phyloP scores from a whole-genome alignment of 345 rosid species.

The Tarenaya hassleriana region DNA sequence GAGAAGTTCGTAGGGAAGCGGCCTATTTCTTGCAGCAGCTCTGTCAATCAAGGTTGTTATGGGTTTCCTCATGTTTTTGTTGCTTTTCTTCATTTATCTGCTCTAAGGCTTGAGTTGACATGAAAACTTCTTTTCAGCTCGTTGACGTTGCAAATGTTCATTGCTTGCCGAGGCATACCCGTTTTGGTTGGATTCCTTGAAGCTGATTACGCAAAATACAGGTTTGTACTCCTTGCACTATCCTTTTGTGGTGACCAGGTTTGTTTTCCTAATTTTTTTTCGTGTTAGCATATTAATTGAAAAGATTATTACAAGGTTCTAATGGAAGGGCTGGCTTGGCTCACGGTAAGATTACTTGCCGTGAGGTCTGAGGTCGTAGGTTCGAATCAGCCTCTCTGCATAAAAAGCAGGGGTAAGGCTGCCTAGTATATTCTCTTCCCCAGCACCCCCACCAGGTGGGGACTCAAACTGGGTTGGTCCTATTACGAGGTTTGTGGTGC shows the following conservation, averaged over 20 bases:
- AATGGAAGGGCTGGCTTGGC: no score
- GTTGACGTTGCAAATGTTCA: conserved; percentile 94
- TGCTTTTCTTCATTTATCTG: conserved; percentile 3
- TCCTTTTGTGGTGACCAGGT: conserved; percentile 12
- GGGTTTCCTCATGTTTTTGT: conserved; percentile 9
- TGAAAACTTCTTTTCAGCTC: conserved; percentile 49
- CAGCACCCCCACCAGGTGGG: no score
- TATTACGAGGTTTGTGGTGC: neutral
- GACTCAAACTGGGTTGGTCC: no score
- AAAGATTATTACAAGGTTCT: no score
- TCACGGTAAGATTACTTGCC: no score
- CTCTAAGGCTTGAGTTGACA: conserved; percentile 25
- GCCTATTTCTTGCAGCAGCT: conserved; percentile 93
- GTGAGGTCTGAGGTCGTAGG: no score
- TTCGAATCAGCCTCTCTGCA: no score
- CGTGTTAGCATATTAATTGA: neutral
- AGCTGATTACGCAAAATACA: conserved; percentile 92
- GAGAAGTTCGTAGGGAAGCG: conserved; percentile 95
- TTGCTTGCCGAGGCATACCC: conserved; percentile 95
- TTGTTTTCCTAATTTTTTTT: neutral
- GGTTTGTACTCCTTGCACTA: conserved; percentile 41
- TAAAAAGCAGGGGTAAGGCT: no score
- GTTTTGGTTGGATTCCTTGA: conserved; percentile 91
- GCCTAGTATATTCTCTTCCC: no score
- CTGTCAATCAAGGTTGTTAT: conserved; percentile 91